phyloP scores from a whole-genome alignment of 257 asterid species.

The Rauvolfia tetraphylla region DNA sequence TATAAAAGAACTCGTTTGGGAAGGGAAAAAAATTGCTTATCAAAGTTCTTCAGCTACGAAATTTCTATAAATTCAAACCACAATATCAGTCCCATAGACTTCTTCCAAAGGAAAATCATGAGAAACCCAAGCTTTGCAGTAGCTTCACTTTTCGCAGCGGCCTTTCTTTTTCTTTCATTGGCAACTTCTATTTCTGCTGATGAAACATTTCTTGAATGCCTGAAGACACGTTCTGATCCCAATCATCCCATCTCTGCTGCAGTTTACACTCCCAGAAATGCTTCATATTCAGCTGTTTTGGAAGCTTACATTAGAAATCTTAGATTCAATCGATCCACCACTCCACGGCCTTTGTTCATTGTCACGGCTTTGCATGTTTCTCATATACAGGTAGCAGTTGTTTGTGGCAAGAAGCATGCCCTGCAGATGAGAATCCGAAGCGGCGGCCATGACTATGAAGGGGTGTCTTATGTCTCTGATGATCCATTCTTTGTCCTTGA shows the following conservation, averaged over 20 bases:
- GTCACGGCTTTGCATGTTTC: neutral
- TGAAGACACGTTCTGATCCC: slow-evolving; percentile 4
- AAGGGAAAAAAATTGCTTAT: too few relatives aligned
- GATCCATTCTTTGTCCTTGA: neutral
- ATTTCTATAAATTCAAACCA: neutral
- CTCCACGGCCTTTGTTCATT: neutral
- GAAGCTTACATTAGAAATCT: neutral
- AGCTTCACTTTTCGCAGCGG: neutral
- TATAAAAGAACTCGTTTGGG: too few relatives aligned
- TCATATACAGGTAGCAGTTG: neutral
- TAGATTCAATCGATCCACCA: neutral
- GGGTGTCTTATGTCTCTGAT: neutral
- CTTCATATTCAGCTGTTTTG: neutral
- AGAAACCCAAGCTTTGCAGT: neutral
- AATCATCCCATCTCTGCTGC: slow-evolving; percentile 11
- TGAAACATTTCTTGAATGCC: slow-evolving; percentile 15
- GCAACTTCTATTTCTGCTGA: neutral
- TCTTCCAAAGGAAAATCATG: neutral
- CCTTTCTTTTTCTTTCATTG: slow-evolving; percentile 4
- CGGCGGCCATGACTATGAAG: too few relatives aligned
- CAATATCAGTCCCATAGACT: neutral
- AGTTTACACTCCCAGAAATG: neutral
- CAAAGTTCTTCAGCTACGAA: neutral
- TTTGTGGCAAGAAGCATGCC: neutral
- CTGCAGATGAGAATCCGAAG: neutral